Base-by-base conservation (phyloP, 768 basidiomycete genomes). In the Daedaleopsis sinensis region DNA sequence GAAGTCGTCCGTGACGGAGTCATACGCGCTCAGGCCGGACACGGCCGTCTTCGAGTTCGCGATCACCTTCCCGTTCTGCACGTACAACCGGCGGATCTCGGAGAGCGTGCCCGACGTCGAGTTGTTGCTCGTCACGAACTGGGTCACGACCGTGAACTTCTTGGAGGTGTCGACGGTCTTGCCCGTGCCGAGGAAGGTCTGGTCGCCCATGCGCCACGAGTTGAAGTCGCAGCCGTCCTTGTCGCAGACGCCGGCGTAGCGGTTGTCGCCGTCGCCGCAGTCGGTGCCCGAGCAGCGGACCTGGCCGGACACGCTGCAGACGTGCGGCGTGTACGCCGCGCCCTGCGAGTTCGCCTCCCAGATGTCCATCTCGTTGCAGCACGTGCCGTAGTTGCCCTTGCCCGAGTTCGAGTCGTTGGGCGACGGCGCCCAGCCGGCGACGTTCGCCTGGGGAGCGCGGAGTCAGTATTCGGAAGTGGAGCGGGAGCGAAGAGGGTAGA, bases 181-280 rank as follows among this genome's bases (percentile, higher is more conserved):
- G 58, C 78, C 79, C 11, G 69, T 68, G 49, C 84, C 84, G 70
- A 78, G 77, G 80, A 83, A 85, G 59, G 68, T 59, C 56, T 61
- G 68, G 71, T 75, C 67, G 36, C 83, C 83, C 79, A 81, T 77
- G 67, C 83, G 82, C 79, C 69, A 85, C 27, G 84, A 82, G 80
- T 84, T 85, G 79, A 84, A 85, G 67, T 84, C 84, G 71, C 84
- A 85, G 32, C 84, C 83, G 61, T 81, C 82, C 63, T 77, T 74
- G 71, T 85, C 83, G 72, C 83, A 85, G 37, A 80, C 65, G 50
- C 78, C 78, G 63, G 65, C 71, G 68, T 78, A 76, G 57, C 80
- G 73, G 59, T 61, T n/a, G 64, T 65, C 58, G 39, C 38, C 55
- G 42, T 61, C 48, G 24, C 55, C 64, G 62, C 81, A 82, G 36